A percentile compares a stretch with the other conserved stretches of the same genome.
Evolutionary conservation across 768 basidiomycete genomes (phyloP).

Genomic region (Pholiota microspora): DNA sequence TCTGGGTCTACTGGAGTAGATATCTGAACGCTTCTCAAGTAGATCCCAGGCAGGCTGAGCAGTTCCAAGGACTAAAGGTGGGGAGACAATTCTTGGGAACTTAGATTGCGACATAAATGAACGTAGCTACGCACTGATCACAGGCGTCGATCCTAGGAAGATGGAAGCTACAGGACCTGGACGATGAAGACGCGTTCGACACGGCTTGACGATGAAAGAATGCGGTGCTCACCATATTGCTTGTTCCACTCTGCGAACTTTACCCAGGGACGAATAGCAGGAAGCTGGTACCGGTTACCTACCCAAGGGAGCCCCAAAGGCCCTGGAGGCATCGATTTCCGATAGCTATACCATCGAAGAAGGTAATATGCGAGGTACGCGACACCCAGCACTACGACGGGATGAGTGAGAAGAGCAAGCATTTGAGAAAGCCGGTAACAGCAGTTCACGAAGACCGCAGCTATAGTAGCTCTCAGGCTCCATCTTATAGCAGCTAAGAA

Average conservation of each 20-base stretch:
- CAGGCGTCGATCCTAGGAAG: constrained; percentile 39
- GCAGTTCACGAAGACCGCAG: neutral
- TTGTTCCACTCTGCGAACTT: constrained; percentile 47
- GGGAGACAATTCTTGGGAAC: no score
- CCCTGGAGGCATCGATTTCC: constrained; percentile 42
- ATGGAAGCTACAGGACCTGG: constrained; percentile 40
- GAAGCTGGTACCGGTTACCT: constrained; percentile 46
- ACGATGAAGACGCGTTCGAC: constrained; percentile 1
- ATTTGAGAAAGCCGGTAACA: neutral
- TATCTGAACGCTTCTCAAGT: constrained; percentile 47
- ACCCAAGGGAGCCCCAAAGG: constrained; percentile 42
- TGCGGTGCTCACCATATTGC: constrained; percentile 35
- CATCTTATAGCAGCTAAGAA: neutral
- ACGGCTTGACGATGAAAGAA: neutral
- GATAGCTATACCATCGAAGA: constrained; percentile 28
- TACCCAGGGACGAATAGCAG: constrained; percentile 43
- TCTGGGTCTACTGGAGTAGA: constrained; percentile 47
- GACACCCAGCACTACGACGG: constrained; percentile 5
- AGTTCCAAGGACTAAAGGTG: constrained; percentile 42
- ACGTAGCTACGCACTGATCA: constrained; percentile 32
- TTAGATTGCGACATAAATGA: no score
- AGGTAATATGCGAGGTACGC: constrained; percentile 21
- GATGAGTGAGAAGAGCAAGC: constrained; percentile 4
- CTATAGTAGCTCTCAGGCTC: neutral
- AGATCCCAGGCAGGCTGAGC: constrained; percentile 31